Evolutionary conservation across 2,329 filamentous ascomycete species (phyloP), one percentile per base, ranked within the genome.

Genomic region (Neoscytalidium dimidiatum): DNA sequence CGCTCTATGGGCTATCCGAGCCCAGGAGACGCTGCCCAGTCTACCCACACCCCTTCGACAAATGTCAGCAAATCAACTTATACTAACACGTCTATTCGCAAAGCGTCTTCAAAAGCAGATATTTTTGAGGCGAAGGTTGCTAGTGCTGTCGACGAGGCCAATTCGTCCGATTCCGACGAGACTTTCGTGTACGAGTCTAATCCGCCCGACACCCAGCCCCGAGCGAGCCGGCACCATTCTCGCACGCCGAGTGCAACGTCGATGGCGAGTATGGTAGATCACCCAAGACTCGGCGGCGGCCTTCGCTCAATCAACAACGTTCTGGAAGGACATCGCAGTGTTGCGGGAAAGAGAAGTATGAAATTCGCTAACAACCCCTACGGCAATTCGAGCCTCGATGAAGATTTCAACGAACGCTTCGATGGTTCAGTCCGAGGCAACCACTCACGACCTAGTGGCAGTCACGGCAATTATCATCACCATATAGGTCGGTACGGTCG

Each of bases 181-280:
- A 98, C 95, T 0, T 99, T 98, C 77, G 95, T 99, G 17, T 99
- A 99, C 79, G 95, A 99, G 78, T 98, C 95, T 28, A 99, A 99
- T 73, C 95, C 94, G 9, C 84, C 85, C 14, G 87, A 89, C 69
- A 81, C 83, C 26, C 82, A 79, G 63, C 78, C 84, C 31, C 81
- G 85, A 60, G 91, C 92, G 60, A 86, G 88, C 68, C 87, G 93
- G 67, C 92, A 94, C 77, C 76, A 78, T 79, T 98, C 94, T 21
- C 88, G 95, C 68, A 99, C 95, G 1, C 95, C 95, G 6, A 98
- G 94, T 77, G 91, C 93, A 48, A 96, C 94, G 3, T 98, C 94
- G 13, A 83, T 87, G 71, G 83, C 83, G 21, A 92, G 90, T 77
- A 88, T 92, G 71, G 82, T 86, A 13, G 90, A 93, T 74, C 84